Evolutionary conservation across 345 rosid species (phyloP), one percentile per base, ranked within the genome.

Genomic region (Linum lewisii): DNA sequence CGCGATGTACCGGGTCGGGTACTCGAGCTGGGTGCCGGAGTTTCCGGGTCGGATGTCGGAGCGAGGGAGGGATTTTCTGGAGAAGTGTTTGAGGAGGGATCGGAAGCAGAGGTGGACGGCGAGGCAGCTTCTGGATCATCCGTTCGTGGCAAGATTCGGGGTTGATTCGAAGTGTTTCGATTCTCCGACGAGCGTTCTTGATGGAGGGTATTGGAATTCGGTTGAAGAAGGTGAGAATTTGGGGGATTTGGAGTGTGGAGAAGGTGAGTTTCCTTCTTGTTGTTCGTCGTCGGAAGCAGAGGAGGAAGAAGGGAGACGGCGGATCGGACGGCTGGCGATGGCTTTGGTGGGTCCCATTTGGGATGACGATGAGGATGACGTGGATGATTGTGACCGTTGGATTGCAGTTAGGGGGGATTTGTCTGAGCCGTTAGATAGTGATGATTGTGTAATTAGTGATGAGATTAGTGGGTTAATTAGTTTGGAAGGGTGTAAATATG

Each of bases 21-120:
- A 73, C 57, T 79, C 84, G 0, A 45, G 51, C 0, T 72, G 74
- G 7, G 49, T 59, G 53, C 92, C 86, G 0, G 78, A 76, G 36
- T 60, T 75, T 6, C 88, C 88, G 20, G 23, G 57, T 26, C 66
- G 15, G 36, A 23, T 82, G 64, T 77, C 86, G 0, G 45, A 67
- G 58, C 62, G 77, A 57, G 84, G 66, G 1, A 60, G 51, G 73
- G 84, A 85, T 57, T 83, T 83, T 50, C 10, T 85, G 65, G 34
- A 67, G 45, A 78, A 76, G 73, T 85, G 88, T 67, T 62, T 85
- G 71, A 73, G 20, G 34, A 71, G 65, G 65, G 79, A 79, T 59
- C 86, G 84, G 0, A 7, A 0, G 10, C 69, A 77, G 69, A 69
- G 92, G 63, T 78, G 83, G 84, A 62, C 86, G 7, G 84, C 72